A percentile compares a stretch with the other conserved stretches of the same genome.
Evolutionary conservation across 352 stramenopile genomes (phyloP).

Genomic region (Phytophthora nicotianae): DNA sequence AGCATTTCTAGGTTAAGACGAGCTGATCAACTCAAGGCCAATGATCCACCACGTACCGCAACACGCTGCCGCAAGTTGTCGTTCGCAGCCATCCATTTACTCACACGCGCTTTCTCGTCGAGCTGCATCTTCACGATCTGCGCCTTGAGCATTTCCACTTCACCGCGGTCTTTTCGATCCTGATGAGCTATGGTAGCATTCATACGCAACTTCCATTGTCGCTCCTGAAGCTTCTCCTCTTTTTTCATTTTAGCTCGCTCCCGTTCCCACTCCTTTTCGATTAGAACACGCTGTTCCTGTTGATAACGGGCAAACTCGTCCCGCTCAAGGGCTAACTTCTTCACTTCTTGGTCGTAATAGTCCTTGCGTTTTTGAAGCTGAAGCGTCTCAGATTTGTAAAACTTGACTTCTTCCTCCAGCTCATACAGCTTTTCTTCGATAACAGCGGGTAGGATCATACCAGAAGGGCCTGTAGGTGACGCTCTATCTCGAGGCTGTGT

Average conservation of each 20-base stretch:
- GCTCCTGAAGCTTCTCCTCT: constrained; percentile 67
- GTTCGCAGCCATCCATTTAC: constrained; percentile 71
- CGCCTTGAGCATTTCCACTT: constrained; percentile 80
- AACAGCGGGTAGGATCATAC: constrained; percentile 53
- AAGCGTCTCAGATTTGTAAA: constrained; percentile 84
- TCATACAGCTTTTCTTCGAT: constrained; percentile 86
- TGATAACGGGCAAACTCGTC: constrained; percentile 57
- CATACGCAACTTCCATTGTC: constrained; percentile 75
- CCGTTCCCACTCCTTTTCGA: constrained; percentile 73
- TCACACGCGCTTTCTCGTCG: constrained; percentile 57
- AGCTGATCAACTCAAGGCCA: neutral
- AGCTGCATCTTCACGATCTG: constrained; percentile 86
- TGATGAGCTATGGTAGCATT: constrained; percentile 57
- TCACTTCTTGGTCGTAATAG: constrained; percentile 64
- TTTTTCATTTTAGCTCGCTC: constrained; percentile 79
- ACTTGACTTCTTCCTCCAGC: constrained; percentile 85
- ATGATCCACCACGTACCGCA: constrained; percentile 38
- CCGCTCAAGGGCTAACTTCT: constrained; percentile 57
- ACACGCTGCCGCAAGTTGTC: constrained; percentile 74
- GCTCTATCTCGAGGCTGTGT: constrained; percentile 14
- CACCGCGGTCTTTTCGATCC: constrained; percentile 62
- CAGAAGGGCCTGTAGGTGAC: constrained; percentile 13
- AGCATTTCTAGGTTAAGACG: constrained; percentile 3
- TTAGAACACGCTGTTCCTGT: constrained; percentile 54
- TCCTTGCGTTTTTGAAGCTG: constrained; percentile 78